Evolutionary conservation across 2,329 filamentous ascomycete species (phyloP), one percentile per base, ranked within the genome.

Genomic region (Cladorrhinum sp.): DNA sequence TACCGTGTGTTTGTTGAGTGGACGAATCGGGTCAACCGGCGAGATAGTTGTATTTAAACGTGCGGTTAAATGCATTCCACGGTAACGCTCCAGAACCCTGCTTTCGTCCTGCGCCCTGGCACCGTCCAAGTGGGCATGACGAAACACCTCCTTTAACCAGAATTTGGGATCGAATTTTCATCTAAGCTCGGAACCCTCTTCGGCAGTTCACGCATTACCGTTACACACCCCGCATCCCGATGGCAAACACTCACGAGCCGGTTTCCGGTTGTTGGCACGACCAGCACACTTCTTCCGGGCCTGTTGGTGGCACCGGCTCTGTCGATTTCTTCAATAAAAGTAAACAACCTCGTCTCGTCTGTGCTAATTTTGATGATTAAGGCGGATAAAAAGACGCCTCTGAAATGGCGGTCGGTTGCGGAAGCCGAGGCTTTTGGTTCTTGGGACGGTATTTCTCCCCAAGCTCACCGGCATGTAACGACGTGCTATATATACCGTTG

Each of bases 11-110:
- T 5, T 27, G 4, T 12, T 8, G 12, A 24, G 18, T 7, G 51
- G 27, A 48, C 64, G 64, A 65, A 65, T 65, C 64, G 64, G 64
- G 52, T 62, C 13, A 50, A 52, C 57, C 56, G 58, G 60, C 59
- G 60, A 61, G 56, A 50, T 50, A 45, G 55, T 56, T 56, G 38
- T 27, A 55, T 48, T 61, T 50, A 53, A 55, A 53, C 27, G 18
- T 51, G 54, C 63, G 63, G 63, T 57, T 63, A 63, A 65, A 62
- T 49, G 23, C 53, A 48, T 29, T 38, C 53, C 22, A 22, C 48
- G 53, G 53, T 45, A 45, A 32, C 53, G 22, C 9, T 41, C 23
- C 53, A 36, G 41, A 56, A 56, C 53, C 38, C 24, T 45, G 38
- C n/a, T 45, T 41, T 56, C 12, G 23, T 20, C 38, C n/a, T n/a